These are phyloP conservation scores for Cochlearia excelsa DNA, from an alignment of 345 rosid genomes.

Conservation along the genomic window DNA sequence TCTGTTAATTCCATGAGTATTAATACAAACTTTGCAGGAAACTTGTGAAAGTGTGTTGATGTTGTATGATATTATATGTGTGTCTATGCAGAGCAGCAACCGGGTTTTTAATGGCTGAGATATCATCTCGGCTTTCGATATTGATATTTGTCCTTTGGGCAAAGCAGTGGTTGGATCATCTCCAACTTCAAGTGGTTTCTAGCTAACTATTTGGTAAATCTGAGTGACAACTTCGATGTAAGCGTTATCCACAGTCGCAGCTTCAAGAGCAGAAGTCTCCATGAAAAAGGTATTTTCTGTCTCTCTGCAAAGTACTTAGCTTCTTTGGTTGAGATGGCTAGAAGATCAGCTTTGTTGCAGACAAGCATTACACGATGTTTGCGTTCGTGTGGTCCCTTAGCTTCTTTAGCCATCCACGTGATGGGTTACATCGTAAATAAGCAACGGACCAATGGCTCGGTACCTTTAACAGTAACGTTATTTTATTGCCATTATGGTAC, in stretches of 20 bases:
- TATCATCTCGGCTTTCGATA: slow-evolving; percentile 66
- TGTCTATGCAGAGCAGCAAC: too few species aligned
- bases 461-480: too few species aligned
- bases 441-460: too few species aligned
- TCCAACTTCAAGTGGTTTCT: slow-evolving; percentile 74
- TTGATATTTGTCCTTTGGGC: slow-evolving; percentile 81
- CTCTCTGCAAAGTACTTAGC: slow-evolving; percentile 19
- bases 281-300: slow-evolving; percentile 46
- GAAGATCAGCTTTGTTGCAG: too few species aligned
- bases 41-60: too few species aligned
- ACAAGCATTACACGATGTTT: slow-evolving; percentile 18
- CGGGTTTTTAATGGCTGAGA: slow-evolving; percentile 43
- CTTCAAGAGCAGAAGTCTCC: slow-evolving; percentile 55
- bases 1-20: too few species aligned
- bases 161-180: slow-evolving; percentile 78
- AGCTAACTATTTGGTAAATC: slow-evolving; percentile 73
- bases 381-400: slow-evolving; percentile 81
- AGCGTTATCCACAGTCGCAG: slow-evolving; percentile 75
- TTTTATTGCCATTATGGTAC: too few species aligned
- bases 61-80: too few species aligned
- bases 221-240: slow-evolving; percentile 79
- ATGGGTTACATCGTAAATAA: too few species aligned
- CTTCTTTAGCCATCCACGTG: slow-evolving; percentile 46
- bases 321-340: too few species aligned
- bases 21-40: too few species aligned